Percentiles rank a stretch among this genome's conserved stretches.
Conservation (phyloP, 768 basidiomycete genomes). For the Termitomyces sp. region DNA sequence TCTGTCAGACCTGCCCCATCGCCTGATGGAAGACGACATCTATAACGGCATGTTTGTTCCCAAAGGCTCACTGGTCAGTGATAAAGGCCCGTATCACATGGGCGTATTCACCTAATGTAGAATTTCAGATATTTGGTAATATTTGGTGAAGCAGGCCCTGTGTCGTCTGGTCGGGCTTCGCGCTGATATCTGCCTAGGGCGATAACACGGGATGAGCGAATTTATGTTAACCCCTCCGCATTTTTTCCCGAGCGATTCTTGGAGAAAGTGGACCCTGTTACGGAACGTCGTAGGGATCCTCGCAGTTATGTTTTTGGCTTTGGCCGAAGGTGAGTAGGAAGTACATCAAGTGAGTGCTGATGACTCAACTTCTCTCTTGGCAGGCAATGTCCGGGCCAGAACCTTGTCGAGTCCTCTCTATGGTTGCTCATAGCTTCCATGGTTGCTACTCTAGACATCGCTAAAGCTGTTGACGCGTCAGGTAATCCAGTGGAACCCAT, state of each 20-base stretch:
- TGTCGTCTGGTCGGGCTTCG: neutral
- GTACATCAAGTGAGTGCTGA: neutral
- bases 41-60: slow-evolving; percentile 56
- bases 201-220: slow-evolving; percentile 41
- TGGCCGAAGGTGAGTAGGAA: slow-evolving; percentile 30
- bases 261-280: slow-evolving; percentile 22
- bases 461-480: slow-evolving; percentile 41
- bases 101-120: slow-evolving; percentile 4
- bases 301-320: slow-evolving; percentile 34
- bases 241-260: slow-evolving; percentile 56
- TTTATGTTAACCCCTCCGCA: slow-evolving; percentile 43
- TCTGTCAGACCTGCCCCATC: slow-evolving; percentile 52
- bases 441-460: slow-evolving; percentile 53
- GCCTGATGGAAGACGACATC: slow-evolving; percentile 59
- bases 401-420: slow-evolving; percentile 58
- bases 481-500: slow-evolving; percentile 45
- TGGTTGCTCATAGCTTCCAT: slow-evolving; percentile 55
- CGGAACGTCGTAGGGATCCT: slow-evolving; percentile 23
- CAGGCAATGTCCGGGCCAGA: slow-evolving; percentile 58
- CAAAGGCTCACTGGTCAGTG: slow-evolving; percentile 53
- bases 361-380: neutral
- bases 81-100: neutral
- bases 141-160: slow-evolving; percentile 39
- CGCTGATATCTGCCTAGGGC: slow-evolving; percentile 27
- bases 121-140: slow-evolving; percentile 47